A percentile compares a stretch with the other conserved stretches of the same genome.
phyloP scores from a whole-genome alignment of 192 early-diverging fungal genomes.

The Backusella morwellensis region DNA sequence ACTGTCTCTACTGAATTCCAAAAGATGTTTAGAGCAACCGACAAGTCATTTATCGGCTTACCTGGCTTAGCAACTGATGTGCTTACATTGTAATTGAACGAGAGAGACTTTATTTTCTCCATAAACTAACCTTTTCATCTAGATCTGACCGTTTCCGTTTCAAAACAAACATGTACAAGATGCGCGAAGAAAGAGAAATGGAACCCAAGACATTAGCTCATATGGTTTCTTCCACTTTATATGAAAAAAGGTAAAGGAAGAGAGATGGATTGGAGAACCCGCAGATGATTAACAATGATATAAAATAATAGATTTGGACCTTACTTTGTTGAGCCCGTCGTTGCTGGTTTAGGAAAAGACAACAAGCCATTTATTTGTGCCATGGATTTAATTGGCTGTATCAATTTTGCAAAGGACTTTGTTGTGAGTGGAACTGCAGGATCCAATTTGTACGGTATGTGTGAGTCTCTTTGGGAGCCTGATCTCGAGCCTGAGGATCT shows the following conservation, averaged over 20 bases:
- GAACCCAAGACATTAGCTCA: constrained; percentile 90
- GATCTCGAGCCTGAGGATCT: constrained; percentile 96
- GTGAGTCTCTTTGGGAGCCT: constrained; percentile 97
- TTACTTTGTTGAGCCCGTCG: constrained; percentile 92
- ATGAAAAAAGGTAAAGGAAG: constrained; percentile 72
- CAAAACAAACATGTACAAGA: constrained; percentile 95
- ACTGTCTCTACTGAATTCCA: constrained; percentile 94
- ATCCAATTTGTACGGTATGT: constrained; percentile 91
- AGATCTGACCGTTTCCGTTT: constrained; percentile 87
- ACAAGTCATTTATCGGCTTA: constrained; percentile 86
- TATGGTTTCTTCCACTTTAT: constrained; percentile 93
- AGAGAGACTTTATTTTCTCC: not conserved
- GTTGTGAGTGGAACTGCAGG: constrained; percentile 89
- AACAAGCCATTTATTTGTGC: constrained; percentile 89
- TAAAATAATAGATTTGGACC: constrained; percentile 80
- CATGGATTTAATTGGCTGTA: constrained; percentile 96
- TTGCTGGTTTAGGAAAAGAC: constrained; percentile 93
- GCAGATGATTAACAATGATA: not conserved
- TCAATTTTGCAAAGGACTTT: constrained; percentile 92
- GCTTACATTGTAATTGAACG: constrained; percentile 75
- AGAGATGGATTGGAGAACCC: not conserved
- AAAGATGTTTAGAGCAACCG: constrained; percentile 88
- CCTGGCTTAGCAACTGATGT: constrained; percentile 96
- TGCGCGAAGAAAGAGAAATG: constrained; percentile 95
- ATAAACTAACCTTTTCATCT: not conserved